Conservation (phyloP, 495 filamentous ascomycete genomes). For the Aspergillus biplanus region DNA sequence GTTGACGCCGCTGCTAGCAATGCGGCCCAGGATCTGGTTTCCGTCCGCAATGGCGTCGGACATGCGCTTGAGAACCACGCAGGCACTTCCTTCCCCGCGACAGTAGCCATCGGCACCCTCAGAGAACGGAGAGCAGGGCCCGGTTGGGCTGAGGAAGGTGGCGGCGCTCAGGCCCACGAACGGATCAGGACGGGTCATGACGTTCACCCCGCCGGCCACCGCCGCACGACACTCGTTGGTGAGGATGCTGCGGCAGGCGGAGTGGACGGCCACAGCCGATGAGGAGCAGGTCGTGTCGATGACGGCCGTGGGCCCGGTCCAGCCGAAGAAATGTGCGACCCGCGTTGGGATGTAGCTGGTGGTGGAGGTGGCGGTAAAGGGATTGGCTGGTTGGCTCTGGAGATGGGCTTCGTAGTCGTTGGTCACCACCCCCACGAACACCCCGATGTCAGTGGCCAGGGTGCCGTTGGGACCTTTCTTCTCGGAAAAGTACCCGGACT, state of each 20-base stretch:
- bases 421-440: conserved; percentile 47
- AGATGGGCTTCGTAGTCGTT: conserved; percentile 45
- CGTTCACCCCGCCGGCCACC: conserved; percentile 42
- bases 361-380: not conserved
- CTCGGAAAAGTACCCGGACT: conserved; percentile 39
- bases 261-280: conserved; percentile 38
- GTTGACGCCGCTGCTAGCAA: conserved; percentile 35
- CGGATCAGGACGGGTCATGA: conserved; percentile 33
- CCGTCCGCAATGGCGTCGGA: conserved; percentile 39
- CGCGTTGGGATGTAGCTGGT: not conserved
- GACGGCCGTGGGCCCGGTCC: conserved; percentile 41
- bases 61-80: conserved; percentile 41
- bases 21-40: conserved; percentile 45
- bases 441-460: conserved; percentile 46
- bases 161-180: conserved; percentile 16
- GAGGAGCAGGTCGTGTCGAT: conserved; percentile 52
- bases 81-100: conserved; percentile 44
- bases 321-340: conserved; percentile 45
- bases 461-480: conserved; percentile 17
- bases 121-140: conserved; percentile 24
- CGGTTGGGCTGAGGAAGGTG: conserved; percentile 31
- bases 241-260: conserved; percentile 37
- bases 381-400: conserved; percentile 29
- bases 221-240: conserved; percentile 35
- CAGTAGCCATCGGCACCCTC: conserved; percentile 40